phyloP scores from a whole-genome alignment of 768 basidiomycete genomes.

The Pleurotus sapidus region DNA sequence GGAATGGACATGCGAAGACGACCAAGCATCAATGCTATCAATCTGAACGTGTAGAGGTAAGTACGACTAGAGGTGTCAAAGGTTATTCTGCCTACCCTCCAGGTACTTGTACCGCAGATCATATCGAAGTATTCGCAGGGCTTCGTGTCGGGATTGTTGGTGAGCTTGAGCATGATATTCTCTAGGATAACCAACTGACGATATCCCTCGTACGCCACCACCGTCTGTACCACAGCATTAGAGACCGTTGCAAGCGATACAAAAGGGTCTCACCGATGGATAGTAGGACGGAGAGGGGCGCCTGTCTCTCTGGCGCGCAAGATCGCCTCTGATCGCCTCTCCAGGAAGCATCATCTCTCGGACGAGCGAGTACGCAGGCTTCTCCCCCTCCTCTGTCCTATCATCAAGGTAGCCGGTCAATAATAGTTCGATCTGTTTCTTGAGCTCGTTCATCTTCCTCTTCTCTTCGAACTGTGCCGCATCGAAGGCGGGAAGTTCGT shows the following conservation, averaged over 20 bases:
- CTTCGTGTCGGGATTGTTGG: not conserved
- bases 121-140: conserved; percentile 24
- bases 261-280: not conserved
- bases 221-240: not conserved
- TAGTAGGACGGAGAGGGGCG: not conserved
- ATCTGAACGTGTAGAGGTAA: too few relatives aligned
- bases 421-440: not conserved
- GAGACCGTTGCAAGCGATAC: not conserved
- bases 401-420: not conserved
- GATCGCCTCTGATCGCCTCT: not conserved
- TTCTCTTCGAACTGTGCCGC: not conserved
- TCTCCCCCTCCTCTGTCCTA: not conserved
- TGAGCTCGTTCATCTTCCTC: not conserved
- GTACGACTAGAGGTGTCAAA: too few relatives aligned
- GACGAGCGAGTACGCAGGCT: not conserved
- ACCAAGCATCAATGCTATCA: conserved; percentile 23
- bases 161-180: conserved; percentile 1
- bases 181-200: not conserved
- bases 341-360: not conserved
- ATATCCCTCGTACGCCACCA: conserved; percentile 3
- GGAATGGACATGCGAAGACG: conserved; percentile 20
- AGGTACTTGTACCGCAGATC: conserved; percentile 21
- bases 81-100: conserved; percentile 15
- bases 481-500: not conserved
- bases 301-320: not conserved